Base-by-base conservation (phyloP, 257 asterid species). In the Hygrophila difformis region DNA sequence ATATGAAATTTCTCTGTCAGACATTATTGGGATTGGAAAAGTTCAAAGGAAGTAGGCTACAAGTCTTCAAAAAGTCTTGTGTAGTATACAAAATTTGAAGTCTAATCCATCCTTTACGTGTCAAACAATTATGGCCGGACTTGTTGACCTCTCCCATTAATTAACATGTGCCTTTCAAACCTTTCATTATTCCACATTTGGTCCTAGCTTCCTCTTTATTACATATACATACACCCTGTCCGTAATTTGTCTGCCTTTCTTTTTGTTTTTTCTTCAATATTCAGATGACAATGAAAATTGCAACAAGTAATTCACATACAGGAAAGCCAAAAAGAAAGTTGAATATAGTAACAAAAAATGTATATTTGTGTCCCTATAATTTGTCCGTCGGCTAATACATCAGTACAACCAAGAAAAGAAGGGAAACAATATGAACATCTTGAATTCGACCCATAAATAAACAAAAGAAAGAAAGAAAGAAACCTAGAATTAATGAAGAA, bases 121-220 rank as follows among this genome's bases (percentile, higher is more conserved):
- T 74, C 73, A 67, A 69, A 71, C 75, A 39, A 44, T 34, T 3
- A 41, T 41, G 52, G 82, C 87, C 87, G 60, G 44, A 59, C 31
- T 64, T 77, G 62, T 77, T 81, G 93, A 81, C 93, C 61, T 44
- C 67, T 29, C 34, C 3, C 1, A 44, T 48, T 60, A 47, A 23
- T n/a, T n/a, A n/a, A n/a, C n/a, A 56, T 43, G 47, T 33, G 8
- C 61, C 62, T 56, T 60, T 46, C 68, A 18, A 34, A 57, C 44
- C 2, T 55, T 62, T 44, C 45, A 65, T 53, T 59, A 24, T 68
- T 46, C 52, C 6, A 26, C 44, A 5, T 5, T 17, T 45, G 55
- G 49, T 38, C 8, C 8, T 26, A 8, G 4, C 31, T 26, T 26
- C 43, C 41, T n/a, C 22, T 42, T 51, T 9, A 33, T 22, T 52